A percentile compares a stretch with the other conserved stretches of the same genome.
Conservation (phyloP, 176 grass and related monocot genomes). For the Chrysopogon serrulatus region DNA sequence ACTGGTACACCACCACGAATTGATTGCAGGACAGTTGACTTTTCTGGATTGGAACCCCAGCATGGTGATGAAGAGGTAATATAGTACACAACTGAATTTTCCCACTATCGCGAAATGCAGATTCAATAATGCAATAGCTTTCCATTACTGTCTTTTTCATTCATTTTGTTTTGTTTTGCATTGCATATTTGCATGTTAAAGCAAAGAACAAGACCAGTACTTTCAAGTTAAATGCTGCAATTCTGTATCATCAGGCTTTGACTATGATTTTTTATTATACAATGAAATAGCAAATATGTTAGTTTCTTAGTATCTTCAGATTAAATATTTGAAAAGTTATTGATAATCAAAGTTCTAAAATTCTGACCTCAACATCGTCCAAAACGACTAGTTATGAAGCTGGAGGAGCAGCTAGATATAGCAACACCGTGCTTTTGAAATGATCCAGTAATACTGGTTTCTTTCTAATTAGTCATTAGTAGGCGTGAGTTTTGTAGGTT, state of each 20-base stretch:
- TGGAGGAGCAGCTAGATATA: not conserved
- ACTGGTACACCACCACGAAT: constrained; percentile 93
- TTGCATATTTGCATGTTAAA: constrained; percentile 8
- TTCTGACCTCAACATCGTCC: not conserved
- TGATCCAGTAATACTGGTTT: not conserved
- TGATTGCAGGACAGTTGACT: constrained; percentile 73
- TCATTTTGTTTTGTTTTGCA: constrained; percentile 28
- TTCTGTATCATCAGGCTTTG: not conserved
- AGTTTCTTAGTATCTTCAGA: not conserved
- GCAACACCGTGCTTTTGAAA: not conserved
- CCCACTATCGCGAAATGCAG: not conserved
- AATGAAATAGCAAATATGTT: not conserved
- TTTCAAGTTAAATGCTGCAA: constrained; percentile 8
- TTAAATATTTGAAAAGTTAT: not conserved
- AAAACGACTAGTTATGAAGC: not conserved
- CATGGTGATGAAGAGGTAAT: constrained; percentile 96
- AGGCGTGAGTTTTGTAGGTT: not conserved
- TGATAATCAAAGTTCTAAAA: not conserved
- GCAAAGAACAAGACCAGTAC: not conserved
- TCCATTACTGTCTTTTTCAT: not conserved
- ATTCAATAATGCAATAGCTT: not conserved
- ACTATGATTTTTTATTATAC: not conserved
- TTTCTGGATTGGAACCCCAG: constrained; percentile 84
- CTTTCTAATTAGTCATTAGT: not conserved
- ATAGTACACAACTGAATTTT: not conserved